phyloP scores from a whole-genome alignment of 176 grass and related monocot genomes.

The Eleusine coracana region DNA sequence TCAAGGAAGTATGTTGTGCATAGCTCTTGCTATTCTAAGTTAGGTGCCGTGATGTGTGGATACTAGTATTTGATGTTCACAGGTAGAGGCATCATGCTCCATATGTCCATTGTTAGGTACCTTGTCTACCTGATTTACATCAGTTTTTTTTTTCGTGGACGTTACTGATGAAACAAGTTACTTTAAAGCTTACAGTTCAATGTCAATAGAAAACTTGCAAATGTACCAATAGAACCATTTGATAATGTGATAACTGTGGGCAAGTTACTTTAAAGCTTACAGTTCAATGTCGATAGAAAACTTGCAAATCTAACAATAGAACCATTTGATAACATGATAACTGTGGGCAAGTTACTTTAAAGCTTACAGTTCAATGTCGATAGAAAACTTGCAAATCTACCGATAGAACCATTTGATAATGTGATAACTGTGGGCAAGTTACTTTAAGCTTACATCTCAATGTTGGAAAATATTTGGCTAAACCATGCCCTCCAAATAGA shows the following conservation, averaged over 20 bases:
- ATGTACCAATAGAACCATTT: neutral
- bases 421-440: neutral
- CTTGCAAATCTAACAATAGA: neutral
- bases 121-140: constrained; percentile 1
- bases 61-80: neutral
- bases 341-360: neutral
- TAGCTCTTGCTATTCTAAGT: constrained; percentile 16
- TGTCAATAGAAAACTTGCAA: neutral
- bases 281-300: neutral
- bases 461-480: neutral
- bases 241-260: too few relatives aligned
- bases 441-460: neutral
- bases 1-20: neutral
- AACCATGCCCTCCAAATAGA: constrained; percentile 12
- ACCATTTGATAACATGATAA: neutral
- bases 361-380: neutral
- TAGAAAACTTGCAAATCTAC: too few relatives aligned
- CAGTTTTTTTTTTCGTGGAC: neutral
- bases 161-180: neutral
- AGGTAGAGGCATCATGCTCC: neutral
- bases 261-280: too few relatives aligned
- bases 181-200: too few relatives aligned
- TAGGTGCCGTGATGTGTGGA: neutral
- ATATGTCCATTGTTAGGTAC: too few relatives aligned
- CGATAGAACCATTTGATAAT: neutral